These are phyloP conservation scores for Fusarium praegraminearum DNA, from an alignment of 2,329 filamentous ascomycete species.

Conservation along the genomic window DNA sequence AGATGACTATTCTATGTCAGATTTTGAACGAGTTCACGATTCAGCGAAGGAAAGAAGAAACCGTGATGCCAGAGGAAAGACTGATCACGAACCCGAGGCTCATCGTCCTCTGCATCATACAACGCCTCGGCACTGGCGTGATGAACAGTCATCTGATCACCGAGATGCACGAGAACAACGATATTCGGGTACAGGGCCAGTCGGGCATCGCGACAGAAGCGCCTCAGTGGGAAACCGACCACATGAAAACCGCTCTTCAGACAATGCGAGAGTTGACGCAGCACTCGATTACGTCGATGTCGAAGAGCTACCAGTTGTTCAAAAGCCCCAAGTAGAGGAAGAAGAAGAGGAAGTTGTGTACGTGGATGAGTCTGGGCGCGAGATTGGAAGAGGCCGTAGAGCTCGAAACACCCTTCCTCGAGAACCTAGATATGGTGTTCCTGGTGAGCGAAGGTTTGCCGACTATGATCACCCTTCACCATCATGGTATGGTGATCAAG, in stretches of 20 bases:
- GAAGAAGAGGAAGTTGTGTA: slow-evolving; percentile 47
- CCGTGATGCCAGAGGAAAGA: not conserved
- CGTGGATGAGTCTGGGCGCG: slow-evolving; percentile 43
- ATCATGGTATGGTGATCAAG: slow-evolving; percentile 25
- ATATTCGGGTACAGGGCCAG: slow-evolving; percentile 14
- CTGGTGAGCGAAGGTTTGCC: slow-evolving; percentile 12
- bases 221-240: slow-evolving; percentile 36
- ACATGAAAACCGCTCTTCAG: slow-evolving; percentile 1
- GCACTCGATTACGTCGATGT: slow-evolving; percentile 17
- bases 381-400: slow-evolving; percentile 40
- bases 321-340: slow-evolving; percentile 18
- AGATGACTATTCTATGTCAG: slow-evolving; percentile 7
- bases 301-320: slow-evolving; percentile 1
- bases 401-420: slow-evolving; percentile 33
- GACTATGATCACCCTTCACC: slow-evolving; percentile 8
- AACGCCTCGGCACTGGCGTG: slow-evolving; percentile 16
- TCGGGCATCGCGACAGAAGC: slow-evolving; percentile 30
- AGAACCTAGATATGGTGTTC: slow-evolving; percentile 17
- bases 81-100: not conserved
- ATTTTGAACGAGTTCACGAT: not conserved
- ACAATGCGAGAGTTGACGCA: not conserved
- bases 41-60: not conserved
- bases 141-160: slow-evolving; percentile 24
- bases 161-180: slow-evolving; percentile 34
- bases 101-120: not conserved